These are phyloP conservation scores for Rhododendron griersonianum DNA, from an alignment of 148 eudicot genomes.

Conservation along the genomic window DNA sequence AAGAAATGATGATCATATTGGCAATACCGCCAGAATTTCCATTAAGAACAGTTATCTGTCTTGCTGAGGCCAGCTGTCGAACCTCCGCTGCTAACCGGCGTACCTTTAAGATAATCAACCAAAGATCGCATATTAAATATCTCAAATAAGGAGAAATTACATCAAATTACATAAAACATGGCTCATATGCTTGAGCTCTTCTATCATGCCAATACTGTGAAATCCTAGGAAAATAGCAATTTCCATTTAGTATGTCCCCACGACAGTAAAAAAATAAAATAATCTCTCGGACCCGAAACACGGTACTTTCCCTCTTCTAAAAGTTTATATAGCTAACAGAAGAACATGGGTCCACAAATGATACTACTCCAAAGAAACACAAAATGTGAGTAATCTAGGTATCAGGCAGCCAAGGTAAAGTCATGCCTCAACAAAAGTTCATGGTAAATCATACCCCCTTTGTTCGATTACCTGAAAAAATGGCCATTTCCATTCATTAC, in stretches of 20 bases:
- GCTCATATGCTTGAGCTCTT: not conserved
- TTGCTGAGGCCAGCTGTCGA: slow-evolving; percentile 58
- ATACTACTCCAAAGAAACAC: not conserved
- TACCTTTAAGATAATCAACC: slow-evolving; percentile 37
- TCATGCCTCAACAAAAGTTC: not conserved
- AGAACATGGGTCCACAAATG: not conserved
- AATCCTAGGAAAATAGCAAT: not conserved
- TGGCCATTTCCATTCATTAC: not conserved
- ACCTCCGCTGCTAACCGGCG: slow-evolving; percentile 83
- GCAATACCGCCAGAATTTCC: slow-evolving; percentile 60
- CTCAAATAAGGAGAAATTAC: not conserved
- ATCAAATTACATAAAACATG: not conserved
- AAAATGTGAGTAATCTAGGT: not conserved
- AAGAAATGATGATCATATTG: not conserved
- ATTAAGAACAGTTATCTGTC: slow-evolving; percentile 75
- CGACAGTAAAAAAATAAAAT: not conserved
- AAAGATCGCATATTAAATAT: not conserved
- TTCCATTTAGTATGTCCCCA: not conserved
- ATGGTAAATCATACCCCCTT: not conserved
- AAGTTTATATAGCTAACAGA: not conserved
- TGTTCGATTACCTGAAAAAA: not conserved
- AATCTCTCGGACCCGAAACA: not conserved
- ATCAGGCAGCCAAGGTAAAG: not conserved
- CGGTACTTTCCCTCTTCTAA: not conserved
- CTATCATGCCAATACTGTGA: not conserved